Percentiles rank a stretch among this genome's conserved stretches.
phyloP scores from a whole-genome alignment of 1,139 yeast genomes.

The Yamadazyma aaseri region DNA sequence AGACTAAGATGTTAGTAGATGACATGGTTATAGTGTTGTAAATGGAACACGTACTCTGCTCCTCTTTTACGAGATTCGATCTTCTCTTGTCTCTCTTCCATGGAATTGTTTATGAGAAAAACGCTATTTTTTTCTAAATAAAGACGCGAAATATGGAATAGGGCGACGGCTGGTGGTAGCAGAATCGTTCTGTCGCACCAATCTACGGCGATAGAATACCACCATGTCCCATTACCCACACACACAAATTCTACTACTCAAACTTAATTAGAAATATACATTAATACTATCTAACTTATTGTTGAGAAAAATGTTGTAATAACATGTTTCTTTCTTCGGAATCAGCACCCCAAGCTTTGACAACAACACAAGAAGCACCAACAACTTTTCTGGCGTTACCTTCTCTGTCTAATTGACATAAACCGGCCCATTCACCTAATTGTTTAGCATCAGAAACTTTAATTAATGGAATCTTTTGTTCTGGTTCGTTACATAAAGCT shows the following conservation, averaged over 20 bases:
- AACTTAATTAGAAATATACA: constrained; percentile 2
- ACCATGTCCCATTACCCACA: no score
- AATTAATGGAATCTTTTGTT: constrained; percentile 95
- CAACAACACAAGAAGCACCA: constrained; percentile 99
- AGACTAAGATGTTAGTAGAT: constrained; percentile 11
- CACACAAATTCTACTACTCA: no score
- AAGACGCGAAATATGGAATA: not conserved
- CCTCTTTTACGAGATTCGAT: constrained; percentile 37
- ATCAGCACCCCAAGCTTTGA: constrained; percentile 99
- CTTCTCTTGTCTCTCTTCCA: constrained; percentile 18
- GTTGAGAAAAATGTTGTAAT: constrained; percentile 94
- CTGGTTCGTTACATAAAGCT: constrained; percentile 98
- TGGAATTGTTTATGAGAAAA: constrained; percentile 3
- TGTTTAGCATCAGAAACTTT: constrained; percentile 99
- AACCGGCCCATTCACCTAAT: constrained; percentile 99
- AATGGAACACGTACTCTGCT: constrained; percentile 47
- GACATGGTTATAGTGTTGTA: no score
- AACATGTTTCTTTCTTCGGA: constrained; percentile 97
- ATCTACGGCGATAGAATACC: no score
- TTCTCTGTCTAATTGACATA: constrained; percentile 99
- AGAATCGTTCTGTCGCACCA: no score
- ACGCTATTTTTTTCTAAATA: no score
- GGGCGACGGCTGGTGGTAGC: no score
- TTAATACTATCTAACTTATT: constrained; percentile 40
- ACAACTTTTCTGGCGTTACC: constrained; percentile 99